These are phyloP conservation scores for Pistacia integerrima DNA, from an alignment of 345 rosid species.

Conservation along the genomic window DNA sequence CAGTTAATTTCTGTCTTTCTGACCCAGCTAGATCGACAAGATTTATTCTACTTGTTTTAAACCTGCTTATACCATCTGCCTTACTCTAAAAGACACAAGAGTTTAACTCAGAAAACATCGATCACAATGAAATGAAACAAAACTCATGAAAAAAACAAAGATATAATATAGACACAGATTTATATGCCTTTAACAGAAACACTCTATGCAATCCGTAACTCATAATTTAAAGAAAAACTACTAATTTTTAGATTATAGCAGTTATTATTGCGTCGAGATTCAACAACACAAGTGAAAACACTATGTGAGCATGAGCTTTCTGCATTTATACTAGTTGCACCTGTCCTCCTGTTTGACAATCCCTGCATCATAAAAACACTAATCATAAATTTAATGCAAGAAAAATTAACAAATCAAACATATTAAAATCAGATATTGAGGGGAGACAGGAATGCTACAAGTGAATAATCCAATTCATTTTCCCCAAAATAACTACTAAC, in stretches of 20 bases:
- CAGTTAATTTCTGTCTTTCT: slow-evolving; percentile 91
- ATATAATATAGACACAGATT: not conserved
- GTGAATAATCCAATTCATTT: not conserved
- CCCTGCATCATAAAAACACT: slow-evolving; percentile 57
- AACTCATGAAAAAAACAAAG: slow-evolving; percentile 9
- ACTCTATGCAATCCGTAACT: not conserved
- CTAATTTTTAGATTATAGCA: slow-evolving; percentile 7
- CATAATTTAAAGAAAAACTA: not conserved
- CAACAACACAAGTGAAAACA: slow-evolving; percentile 95
- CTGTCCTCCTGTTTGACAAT: slow-evolving; percentile 87
- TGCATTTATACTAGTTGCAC: slow-evolving; percentile 94
- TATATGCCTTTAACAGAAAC: not conserved
- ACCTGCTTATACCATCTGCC: slow-evolving; percentile 85
- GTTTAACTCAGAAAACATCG: slow-evolving; percentile 17
- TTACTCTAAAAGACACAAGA: slow-evolving; percentile 52
- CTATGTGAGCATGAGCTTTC: slow-evolving; percentile 99
- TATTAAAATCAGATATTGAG: not conserved
- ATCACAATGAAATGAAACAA: slow-evolving; percentile 11
- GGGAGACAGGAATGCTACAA: not conserved
- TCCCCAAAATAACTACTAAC: too few species aligned
- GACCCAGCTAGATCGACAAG: slow-evolving; percentile 99
- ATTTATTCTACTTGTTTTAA: slow-evolving; percentile 95
- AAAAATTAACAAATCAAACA: slow-evolving; percentile 4
- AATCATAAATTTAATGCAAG: not conserved
- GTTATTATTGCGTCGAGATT: slow-evolving; percentile 81